A percentile compares a stretch with the other conserved stretches of the same genome.
phyloP scores from a whole-genome alignment of 345 rosid species.

The Salix arbutifolia region DNA sequence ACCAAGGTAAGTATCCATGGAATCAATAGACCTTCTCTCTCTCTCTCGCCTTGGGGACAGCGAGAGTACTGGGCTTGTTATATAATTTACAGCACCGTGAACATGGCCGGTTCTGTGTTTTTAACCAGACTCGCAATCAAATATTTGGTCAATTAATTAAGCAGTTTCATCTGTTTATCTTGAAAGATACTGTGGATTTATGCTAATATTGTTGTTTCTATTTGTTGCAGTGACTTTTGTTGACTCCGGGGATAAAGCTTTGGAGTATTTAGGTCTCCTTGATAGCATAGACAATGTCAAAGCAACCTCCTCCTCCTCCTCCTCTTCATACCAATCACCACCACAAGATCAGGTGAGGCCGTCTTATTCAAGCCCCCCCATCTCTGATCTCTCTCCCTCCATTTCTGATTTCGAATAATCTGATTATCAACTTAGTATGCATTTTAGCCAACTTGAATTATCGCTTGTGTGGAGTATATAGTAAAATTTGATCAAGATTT shows the following conservation, averaged over 20 bases:
- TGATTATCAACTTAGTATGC: not conserved
- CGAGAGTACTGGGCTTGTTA: not conserved
- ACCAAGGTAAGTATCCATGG: slow-evolving; percentile 33
- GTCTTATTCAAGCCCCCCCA: not conserved
- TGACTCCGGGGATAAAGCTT: slow-evolving; percentile 55
- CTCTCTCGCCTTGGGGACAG: not conserved
- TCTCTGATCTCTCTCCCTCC: not conserved
- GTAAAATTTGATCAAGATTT: not conserved
- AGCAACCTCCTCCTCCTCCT: slow-evolving; percentile 12
- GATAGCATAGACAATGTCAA: slow-evolving; percentile 9
- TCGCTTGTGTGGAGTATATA: not conserved
- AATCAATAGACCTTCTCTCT: not conserved
- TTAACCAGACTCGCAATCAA: not conserved
- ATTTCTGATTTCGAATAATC: not conserved
- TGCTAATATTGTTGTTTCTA: not conserved
- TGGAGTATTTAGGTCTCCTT: slow-evolving; percentile 49
- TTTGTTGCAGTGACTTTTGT: slow-evolving; percentile 45
- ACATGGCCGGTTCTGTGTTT: not conserved
- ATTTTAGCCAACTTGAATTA: too few relatives aligned
- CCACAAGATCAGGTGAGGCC: slow-evolving; percentile 20
- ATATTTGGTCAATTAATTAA: not conserved
- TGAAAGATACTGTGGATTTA: not conserved
- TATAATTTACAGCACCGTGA: not conserved
- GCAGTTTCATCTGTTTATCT: not conserved
- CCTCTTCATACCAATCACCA: slow-evolving; percentile 12